Evolutionary conservation across 2,329 filamentous ascomycete genomes (phyloP).

Genomic region (Sarocladiaceae sp.): DNA sequence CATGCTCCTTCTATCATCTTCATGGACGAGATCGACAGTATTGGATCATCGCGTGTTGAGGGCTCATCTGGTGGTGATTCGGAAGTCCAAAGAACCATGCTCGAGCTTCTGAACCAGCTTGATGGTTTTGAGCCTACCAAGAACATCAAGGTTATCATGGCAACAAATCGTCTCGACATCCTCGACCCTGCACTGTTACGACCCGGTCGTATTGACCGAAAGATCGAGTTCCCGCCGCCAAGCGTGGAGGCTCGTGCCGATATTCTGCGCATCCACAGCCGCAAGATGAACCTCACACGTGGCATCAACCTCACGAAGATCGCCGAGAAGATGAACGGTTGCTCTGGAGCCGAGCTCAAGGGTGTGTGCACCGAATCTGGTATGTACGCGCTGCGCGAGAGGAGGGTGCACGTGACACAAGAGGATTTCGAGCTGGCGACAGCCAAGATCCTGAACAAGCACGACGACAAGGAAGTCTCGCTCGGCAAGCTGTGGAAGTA

Average conservation of each 20-base stretch:
- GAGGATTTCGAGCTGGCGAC: conserved; percentile 98
- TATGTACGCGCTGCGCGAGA: conserved; percentile 94
- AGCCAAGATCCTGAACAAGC: conserved; percentile 99
- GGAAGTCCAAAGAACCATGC: conserved; percentile 96
- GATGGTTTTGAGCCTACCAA: conserved; percentile 99
- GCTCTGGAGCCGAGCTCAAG: conserved; percentile 95
- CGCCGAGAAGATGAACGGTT: conserved; percentile 99
- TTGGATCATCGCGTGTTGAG: conserved; percentile 94
- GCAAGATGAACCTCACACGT: conserved; percentile 97
- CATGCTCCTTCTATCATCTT: conserved; percentile 99
- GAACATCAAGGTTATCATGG: conserved; percentile 99
- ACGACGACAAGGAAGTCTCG: conserved; percentile 95
- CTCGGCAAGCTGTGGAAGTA: conserved; percentile 71
- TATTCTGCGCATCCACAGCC: conserved; percentile 93
- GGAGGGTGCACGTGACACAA: conserved; percentile 95
- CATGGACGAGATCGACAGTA: conserved; percentile 99
- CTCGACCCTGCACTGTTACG: conserved; percentile 90
- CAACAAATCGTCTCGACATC: conserved; percentile 95
- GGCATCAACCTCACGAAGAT: conserved; percentile 98
- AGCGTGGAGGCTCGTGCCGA: conserved; percentile 94
- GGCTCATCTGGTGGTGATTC: conserved; percentile 93
- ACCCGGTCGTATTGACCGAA: conserved; percentile 95
- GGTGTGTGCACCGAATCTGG: conserved; percentile 97
- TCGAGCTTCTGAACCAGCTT: conserved; percentile 95
- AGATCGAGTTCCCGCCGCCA: conserved; percentile 97